Conservation (phyloP, 257 asterid species). For the Lavandula angustifolia region DNA sequence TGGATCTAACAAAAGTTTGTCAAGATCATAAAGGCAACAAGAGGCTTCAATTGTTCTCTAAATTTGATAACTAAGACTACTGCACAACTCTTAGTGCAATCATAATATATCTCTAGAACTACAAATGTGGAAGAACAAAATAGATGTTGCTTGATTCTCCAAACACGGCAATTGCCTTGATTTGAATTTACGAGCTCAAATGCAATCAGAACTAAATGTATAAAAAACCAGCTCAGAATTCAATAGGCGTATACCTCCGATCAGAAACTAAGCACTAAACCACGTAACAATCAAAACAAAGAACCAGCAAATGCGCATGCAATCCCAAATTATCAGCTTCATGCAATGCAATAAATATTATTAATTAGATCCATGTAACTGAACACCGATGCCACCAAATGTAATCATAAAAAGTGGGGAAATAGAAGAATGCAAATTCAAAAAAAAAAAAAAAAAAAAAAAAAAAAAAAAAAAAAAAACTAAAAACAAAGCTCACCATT, state of each 20-base stretch:
- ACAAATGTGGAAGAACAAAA: not conserved
- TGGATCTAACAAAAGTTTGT: not conserved
- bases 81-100: not conserved
- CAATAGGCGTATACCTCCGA: not conserved
- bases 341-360: constrained; percentile 12
- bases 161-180: not conserved
- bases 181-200: constrained; percentile 14
- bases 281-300: not conserved
- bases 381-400: constrained; percentile 1
- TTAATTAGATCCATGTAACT: not conserved
- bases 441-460: not conserved
- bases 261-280: not conserved
- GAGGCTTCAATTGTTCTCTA: not conserved
- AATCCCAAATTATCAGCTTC: constrained; percentile 22
- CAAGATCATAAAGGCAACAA: not conserved
- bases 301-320: constrained; percentile 21
- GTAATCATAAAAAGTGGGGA: not conserved
- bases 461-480: not conserved
- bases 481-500: constrained; percentile 54
- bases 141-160: constrained; percentile 10
- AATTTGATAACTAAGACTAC: not conserved
- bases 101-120: not conserved
- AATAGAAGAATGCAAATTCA: not conserved
- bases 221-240: not conserved
- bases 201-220: not conserved